Evolutionary conservation across 108 stramenopile genomes (phyloP).

Genomic region (Nitzschia sp.): DNA sequence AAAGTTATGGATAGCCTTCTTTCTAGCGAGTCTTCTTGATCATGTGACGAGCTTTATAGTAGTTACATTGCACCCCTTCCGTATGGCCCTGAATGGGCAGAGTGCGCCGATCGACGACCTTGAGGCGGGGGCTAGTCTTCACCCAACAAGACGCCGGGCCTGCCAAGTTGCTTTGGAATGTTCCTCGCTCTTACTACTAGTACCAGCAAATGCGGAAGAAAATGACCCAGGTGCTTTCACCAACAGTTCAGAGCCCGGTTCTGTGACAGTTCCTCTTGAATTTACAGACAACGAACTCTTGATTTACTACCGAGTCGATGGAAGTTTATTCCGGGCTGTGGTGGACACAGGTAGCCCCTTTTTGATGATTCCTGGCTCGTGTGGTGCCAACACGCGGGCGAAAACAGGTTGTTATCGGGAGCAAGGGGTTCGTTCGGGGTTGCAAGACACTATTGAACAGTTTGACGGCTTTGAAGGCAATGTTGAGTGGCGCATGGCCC

Average conservation of each 20-base stretch:
- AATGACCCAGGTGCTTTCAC: too few relatives aligned
- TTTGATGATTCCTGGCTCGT: conserved; percentile 53
- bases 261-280: conserved; percentile 39
- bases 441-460: conserved; percentile 45
- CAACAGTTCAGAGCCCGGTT: background rate
- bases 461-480: conserved; percentile 66
- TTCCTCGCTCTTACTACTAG: too few relatives aligned
- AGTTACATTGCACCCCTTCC: too few relatives aligned
- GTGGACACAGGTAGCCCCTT: conserved; percentile 68
- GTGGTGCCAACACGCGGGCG: conserved; percentile 32
- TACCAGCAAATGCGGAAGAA: too few relatives aligned
- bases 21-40: too few relatives aligned
- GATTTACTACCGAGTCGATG: conserved; percentile 48
- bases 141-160: too few relatives aligned
- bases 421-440: conserved; percentile 34
- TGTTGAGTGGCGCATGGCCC: conserved; percentile 60
- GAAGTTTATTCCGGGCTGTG: conserved; percentile 51
- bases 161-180: too few relatives aligned
- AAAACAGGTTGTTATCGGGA: conserved; percentile 55
- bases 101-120: too few relatives aligned
- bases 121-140: too few relatives aligned
- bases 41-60: too few relatives aligned
- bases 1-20: too few relatives aligned
- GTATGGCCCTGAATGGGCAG: too few relatives aligned
- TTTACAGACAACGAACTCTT: conserved; percentile 42